phyloP scores from a whole-genome alignment of 2,329 filamentous ascomycete genomes.

The Capronia americana region DNA sequence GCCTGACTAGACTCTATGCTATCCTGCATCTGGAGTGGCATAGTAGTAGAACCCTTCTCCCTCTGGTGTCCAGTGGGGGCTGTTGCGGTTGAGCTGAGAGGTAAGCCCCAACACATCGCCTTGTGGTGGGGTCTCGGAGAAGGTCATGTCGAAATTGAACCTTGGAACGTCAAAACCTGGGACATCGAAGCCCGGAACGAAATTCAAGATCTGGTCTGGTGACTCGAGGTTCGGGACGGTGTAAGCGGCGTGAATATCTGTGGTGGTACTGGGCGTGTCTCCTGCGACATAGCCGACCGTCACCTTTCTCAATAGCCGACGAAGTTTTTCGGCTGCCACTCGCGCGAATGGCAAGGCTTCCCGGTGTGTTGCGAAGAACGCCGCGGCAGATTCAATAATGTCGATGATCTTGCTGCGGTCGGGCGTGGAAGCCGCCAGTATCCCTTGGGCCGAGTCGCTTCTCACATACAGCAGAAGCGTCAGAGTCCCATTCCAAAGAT shows the following conservation, averaged over 20 bases:
- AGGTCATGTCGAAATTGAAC: neutral
- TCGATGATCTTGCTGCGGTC: neutral
- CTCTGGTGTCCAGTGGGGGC: constrained; percentile 14
- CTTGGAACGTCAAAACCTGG: neutral
- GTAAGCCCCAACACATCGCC: neutral
- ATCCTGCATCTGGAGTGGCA: constrained; percentile 6
- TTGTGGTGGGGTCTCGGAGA: constrained; percentile 2
- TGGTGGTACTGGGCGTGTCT: constrained; percentile 3
- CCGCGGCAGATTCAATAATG: neutral
- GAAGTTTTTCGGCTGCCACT: neutral
- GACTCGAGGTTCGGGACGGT: neutral
- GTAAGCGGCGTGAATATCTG: neutral
- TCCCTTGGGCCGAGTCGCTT: neutral
- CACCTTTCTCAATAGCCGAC: constrained; percentile 3
- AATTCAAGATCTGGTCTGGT: neutral
- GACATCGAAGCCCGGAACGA: neutral
- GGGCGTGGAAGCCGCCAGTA: neutral
- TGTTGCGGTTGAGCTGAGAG: neutral
- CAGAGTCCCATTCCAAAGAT: constrained; percentile 26
- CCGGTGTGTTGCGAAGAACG: neutral
- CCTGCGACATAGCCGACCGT: neutral
- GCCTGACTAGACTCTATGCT: neutral
- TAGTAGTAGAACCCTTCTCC: constrained; percentile 17
- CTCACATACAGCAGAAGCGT: constrained; percentile 26
- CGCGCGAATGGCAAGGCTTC: constrained; percentile 3